Conservation (phyloP, 495 filamentous ascomycete species). For the Podospora didyma region DNA sequence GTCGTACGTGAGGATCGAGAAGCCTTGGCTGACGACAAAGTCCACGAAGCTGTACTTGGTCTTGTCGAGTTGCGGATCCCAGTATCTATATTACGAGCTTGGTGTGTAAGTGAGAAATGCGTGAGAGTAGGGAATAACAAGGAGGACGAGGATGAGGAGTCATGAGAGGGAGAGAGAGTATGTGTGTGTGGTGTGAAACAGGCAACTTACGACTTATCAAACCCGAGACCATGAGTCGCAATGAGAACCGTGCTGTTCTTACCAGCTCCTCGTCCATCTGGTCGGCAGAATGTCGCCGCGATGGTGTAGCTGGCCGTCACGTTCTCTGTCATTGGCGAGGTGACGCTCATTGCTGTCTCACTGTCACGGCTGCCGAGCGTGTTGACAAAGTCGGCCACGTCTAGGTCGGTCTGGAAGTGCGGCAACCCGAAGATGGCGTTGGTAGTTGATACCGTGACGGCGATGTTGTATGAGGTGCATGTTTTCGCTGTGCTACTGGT, state of each 20-base stretch:
- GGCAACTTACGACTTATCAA: conserved; percentile 5
- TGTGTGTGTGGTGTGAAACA: too few relatives aligned
- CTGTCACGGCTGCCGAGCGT: conserved; percentile 9
- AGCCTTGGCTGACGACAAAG: conserved; percentile 45
- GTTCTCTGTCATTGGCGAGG: neutral
- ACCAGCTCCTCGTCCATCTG: conserved; percentile 1
- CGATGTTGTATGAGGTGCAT: conserved; percentile 14
- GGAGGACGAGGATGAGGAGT: too few relatives aligned
- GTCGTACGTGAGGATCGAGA: conserved; percentile 53
- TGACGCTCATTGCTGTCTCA: neutral
- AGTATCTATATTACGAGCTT: conserved; percentile 43
- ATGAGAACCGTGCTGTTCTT: conserved; percentile 16
- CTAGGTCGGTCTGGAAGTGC: conserved; percentile 18
- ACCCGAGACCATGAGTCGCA: conserved; percentile 23
- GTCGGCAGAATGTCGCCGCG: conserved; percentile 23
- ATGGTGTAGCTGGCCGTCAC: conserved; percentile 18
- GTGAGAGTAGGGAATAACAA: too few relatives aligned
- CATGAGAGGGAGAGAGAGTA: too few relatives aligned
- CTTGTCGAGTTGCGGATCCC: conserved; percentile 52
- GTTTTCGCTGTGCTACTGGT: neutral
- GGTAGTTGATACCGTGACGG: conserved; percentile 8
- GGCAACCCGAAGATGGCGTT: conserved; percentile 11
- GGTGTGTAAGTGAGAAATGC: too few relatives aligned
- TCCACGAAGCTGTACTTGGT: conserved; percentile 54
- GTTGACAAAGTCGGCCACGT: conserved; percentile 19